Percentiles rank a stretch among this genome's conserved stretches.
Conservation (phyloP, 306 rosid genomes). For the Cyamopsis tetragonoloba region DNA sequence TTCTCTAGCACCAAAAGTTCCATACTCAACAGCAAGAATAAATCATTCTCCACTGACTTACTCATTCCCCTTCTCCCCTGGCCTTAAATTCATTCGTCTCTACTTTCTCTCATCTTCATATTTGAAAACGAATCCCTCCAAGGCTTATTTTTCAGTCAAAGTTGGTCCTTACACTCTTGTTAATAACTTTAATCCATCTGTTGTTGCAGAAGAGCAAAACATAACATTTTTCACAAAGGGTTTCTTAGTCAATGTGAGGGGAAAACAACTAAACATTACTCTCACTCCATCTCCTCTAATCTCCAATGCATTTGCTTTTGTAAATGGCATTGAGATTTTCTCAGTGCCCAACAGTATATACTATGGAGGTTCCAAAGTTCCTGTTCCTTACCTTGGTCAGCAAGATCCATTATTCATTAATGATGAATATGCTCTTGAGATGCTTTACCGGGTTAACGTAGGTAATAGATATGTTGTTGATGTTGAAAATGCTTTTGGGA, state of each 20-base stretch:
- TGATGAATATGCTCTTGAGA: conserved; percentile 33
- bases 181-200: conserved; percentile 40
- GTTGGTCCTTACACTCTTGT: conserved; percentile 44
- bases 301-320: conserved; percentile 43
- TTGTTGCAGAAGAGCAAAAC: conserved; percentile 26
- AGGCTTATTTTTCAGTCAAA: conserved; percentile 53
- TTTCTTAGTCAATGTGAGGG: conserved; percentile 31
- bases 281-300: conserved; percentile 34
- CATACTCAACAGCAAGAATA: conserved; percentile 37
- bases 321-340: conserved; percentile 68
- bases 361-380: conserved; percentile 18
- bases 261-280: conserved; percentile 34
- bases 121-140: not conserved
- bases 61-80: conserved; percentile 37
- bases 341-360: conserved; percentile 54
- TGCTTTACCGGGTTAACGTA: conserved; percentile 19
- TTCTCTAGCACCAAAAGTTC: conserved; percentile 9
- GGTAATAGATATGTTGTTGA: rapidly evolving
- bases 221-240: conserved; percentile 26
- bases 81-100: conserved; percentile 49
- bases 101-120: conserved; percentile 35
- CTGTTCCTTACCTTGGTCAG: conserved; percentile 29
- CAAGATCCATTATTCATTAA: not conserved
- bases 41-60: conserved; percentile 32
- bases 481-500: conserved; percentile 27